phyloP scores from a whole-genome alignment of 441 rosid species.

The Geranium incanum region DNA sequence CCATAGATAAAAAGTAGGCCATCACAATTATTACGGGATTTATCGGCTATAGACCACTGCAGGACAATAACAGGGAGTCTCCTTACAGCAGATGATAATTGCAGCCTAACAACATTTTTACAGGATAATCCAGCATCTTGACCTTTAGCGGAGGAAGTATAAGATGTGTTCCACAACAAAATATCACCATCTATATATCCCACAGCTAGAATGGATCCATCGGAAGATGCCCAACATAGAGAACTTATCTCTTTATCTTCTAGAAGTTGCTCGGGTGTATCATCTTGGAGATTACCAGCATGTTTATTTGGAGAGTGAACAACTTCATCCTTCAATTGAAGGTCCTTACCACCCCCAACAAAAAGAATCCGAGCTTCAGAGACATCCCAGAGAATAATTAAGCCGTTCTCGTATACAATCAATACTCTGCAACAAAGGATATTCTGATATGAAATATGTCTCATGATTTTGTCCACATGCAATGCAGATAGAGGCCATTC shows the following conservation, averaged over 20 bases:
- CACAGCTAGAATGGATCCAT: conserved; percentile 62
- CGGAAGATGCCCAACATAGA: conserved; percentile 61
- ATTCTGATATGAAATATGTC: conserved; percentile 6
- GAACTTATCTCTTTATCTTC: conserved; percentile 58
- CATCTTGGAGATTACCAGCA: conserved; percentile 30
- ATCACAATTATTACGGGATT: conserved; percentile 30
- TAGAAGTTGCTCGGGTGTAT: conserved; percentile 29
- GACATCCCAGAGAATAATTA: conserved; percentile 59
- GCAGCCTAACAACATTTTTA: conserved; percentile 45
- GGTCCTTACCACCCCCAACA: conserved; percentile 48
- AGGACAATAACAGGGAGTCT: conserved; percentile 60
- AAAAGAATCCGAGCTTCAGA: conserved; percentile 42
- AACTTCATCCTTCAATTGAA: conserved; percentile 35
- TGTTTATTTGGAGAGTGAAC: conserved; percentile 30
- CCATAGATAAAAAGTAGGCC: conserved; percentile 60
- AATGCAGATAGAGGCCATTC: not conserved
- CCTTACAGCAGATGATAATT: conserved; percentile 50
- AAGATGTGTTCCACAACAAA: conserved; percentile 41
- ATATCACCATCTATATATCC: conserved; percentile 69
- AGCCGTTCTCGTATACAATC: conserved; percentile 51
- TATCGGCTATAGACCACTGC: conserved; percentile 39
- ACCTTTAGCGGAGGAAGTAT: conserved; percentile 28
- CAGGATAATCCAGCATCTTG: conserved; percentile 31
- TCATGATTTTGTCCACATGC: conserved; percentile 6
- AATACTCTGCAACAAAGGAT: conserved; percentile 44